Evolutionary conservation across 2,329 filamentous ascomycete genomes (phyloP), one percentile per base, ranked within the genome.

Genomic region (Phaeosphaeriaceae sp.): DNA sequence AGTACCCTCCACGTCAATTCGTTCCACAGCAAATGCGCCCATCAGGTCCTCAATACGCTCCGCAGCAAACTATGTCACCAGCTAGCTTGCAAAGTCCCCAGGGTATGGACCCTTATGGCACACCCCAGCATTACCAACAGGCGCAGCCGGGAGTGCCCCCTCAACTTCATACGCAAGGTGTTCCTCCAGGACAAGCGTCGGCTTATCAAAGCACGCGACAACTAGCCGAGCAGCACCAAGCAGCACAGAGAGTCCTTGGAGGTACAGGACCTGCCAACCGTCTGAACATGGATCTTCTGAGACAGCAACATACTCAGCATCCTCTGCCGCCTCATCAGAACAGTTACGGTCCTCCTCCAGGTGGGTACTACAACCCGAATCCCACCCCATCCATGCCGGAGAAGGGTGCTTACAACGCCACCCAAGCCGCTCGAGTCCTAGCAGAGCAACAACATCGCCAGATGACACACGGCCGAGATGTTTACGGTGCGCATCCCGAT

Each of bases 291-390:
- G 52, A 59, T 42, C 22, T 32, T 28, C 47, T 57, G 40, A 47
- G 40, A 32, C 23, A 42, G 13, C 54, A 53, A 4, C 40, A 42
- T n/a, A 63, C 64, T 48, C 61, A 64, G 15, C 19, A 24, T 44
- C 35, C 55, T 49, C 51, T 54, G 6, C 50, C 58, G 43, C 26
- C 42, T 46, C 59, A 51, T 43, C 64, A 67, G 54, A 44, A 24
- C 47, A 50, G 52, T 35, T 60, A 54, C 40, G 59, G 55, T 15
- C 59, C 61, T 46, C 65, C 66, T 44, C 52, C 61, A 9, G 68
- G 58, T 43, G 69, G 68, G n/a, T 72, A 72, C 49, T 73, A 70
- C 50, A 64, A 70, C 48, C 69, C 70, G 11, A 62, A 67, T 32
- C 56, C 55, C 23, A 55, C 55, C 24, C 55, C 54, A 21, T 42